Conservation (phyloP, 306 rosid species). For the Sindora glabra region DNA sequence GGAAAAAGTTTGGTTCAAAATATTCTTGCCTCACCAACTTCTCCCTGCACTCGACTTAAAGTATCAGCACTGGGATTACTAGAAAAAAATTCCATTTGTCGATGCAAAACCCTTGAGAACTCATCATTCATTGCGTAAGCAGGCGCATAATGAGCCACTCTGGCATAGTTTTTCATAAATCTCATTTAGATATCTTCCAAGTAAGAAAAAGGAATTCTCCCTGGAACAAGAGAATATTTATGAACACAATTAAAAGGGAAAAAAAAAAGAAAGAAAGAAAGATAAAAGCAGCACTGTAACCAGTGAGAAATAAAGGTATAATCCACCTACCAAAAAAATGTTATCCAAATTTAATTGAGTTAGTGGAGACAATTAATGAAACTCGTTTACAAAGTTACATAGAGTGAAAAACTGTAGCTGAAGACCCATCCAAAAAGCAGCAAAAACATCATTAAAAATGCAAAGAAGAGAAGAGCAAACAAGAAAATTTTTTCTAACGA, state of each 20-base stretch:
- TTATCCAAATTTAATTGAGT: too few relatives aligned
- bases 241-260: background rate
- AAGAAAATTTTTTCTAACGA: too few relatives aligned
- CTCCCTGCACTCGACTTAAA: slow-evolving; percentile 84
- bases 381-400: background rate
- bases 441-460: background rate
- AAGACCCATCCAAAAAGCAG: background rate
- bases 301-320: background rate
- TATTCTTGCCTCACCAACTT: slow-evolving; percentile 92
- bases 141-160: slow-evolving; percentile 79
- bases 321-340: background rate
- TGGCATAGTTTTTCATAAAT: slow-evolving; percentile 91
- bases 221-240: slow-evolving; percentile 34
- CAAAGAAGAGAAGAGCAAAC: background rate
- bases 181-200: slow-evolving; percentile 98
- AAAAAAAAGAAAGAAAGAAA: too few relatives aligned
- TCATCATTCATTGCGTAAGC: slow-evolving; percentile 99
- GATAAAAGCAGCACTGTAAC: background rate
- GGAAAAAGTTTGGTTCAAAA: background rate
- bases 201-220: slow-evolving; percentile 90
- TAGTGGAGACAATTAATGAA: background rate
- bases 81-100: slow-evolving; percentile 95
- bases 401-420: background rate
- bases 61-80: slow-evolving; percentile 78
- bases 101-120: slow-evolving; percentile 95